A percentile compares a stretch with the other conserved stretches of the same genome.
Conservation (phyloP, 148 eudicot genomes). For the Amaranthus hypochondriacus region DNA sequence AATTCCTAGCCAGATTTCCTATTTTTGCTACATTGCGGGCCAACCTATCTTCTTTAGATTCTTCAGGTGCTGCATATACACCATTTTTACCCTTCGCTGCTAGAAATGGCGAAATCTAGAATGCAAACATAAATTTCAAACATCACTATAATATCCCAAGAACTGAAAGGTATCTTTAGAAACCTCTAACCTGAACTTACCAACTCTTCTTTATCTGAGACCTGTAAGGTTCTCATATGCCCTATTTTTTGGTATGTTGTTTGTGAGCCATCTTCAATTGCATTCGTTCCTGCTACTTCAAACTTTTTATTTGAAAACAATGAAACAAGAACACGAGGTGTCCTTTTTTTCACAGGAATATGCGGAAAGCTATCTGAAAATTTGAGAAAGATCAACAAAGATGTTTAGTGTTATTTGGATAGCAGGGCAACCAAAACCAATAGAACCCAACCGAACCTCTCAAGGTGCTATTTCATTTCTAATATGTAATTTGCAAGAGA, state of each 20-base stretch:
- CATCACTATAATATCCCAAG: not conserved
- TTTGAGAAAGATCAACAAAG: constrained; percentile 6
- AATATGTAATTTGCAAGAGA: not conserved
- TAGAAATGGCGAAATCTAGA: constrained; percentile 14
- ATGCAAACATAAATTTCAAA: not conserved
- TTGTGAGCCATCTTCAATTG: constrained; percentile 15
- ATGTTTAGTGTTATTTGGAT: constrained; percentile 6
- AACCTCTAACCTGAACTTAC: constrained; percentile 16
- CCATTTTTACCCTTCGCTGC: constrained; percentile 11
- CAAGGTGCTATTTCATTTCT: not conserved
- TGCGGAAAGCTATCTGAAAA: constrained; percentile 26
- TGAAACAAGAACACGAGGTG: constrained; percentile 42
- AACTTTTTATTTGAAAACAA: constrained; percentile 18
- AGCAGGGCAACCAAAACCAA: not conserved
- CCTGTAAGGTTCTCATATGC: not conserved
- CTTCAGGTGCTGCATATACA: constrained; percentile 16
- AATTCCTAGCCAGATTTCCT: constrained; percentile 14
- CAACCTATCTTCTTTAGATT: constrained; percentile 24
- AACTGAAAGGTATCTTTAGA: constrained; percentile 8
- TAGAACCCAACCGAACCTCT: not conserved
- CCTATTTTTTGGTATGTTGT: constrained; percentile 19
- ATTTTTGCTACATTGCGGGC: constrained; percentile 19
- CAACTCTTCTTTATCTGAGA: constrained; percentile 11
- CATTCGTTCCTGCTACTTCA: constrained; percentile 15
- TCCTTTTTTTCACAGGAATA: constrained; percentile 42